Conservation (phyloP, 2,329 filamentous ascomycete genomes). For the Waltergamsia citrina region DNA sequence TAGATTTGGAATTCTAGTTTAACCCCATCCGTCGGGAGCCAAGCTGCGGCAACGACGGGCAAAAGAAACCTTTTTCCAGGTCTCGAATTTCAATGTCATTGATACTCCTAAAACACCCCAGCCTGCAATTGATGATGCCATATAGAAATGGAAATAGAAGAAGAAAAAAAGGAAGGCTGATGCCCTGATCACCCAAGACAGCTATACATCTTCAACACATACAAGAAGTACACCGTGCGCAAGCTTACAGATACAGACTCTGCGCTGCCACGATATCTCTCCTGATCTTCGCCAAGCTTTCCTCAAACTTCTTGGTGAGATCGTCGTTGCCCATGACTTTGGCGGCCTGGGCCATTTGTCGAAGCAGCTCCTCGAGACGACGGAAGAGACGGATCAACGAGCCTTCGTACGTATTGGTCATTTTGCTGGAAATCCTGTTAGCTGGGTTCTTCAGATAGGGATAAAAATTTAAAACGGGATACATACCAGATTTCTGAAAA, state of each 20-base stretch:
- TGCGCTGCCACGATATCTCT: constrained; percentile 93
- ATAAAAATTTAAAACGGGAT: neutral
- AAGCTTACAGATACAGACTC: constrained; percentile 70
- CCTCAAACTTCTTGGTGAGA: constrained; percentile 84
- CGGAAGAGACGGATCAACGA: constrained; percentile 94
- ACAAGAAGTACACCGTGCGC: neutral
- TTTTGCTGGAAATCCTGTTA: constrained; percentile 58
- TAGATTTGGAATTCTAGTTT: too few relatives aligned
- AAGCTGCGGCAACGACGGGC: neutral
- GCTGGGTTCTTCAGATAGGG: neutral
- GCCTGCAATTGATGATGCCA: neutral
- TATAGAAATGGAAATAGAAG: neutral
- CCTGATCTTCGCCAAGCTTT: constrained; percentile 73
- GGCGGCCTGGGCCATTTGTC: constrained; percentile 89
- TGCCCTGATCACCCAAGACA: neutral
- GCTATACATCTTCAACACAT: neutral
- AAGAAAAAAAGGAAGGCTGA: neutral
- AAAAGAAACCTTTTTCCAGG: neutral
- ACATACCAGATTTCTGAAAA: constrained; percentile 94
- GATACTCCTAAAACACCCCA: neutral
- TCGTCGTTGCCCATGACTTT: constrained; percentile 99
- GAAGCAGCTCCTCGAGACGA: constrained; percentile 82
- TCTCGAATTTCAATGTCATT: neutral
- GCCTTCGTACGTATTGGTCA: constrained; percentile 97
- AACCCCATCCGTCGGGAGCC: too few relatives aligned